Conservation (phyloP, 176 grass and related monocot genomes). For the Puccinellia tenuiflora region DNA sequence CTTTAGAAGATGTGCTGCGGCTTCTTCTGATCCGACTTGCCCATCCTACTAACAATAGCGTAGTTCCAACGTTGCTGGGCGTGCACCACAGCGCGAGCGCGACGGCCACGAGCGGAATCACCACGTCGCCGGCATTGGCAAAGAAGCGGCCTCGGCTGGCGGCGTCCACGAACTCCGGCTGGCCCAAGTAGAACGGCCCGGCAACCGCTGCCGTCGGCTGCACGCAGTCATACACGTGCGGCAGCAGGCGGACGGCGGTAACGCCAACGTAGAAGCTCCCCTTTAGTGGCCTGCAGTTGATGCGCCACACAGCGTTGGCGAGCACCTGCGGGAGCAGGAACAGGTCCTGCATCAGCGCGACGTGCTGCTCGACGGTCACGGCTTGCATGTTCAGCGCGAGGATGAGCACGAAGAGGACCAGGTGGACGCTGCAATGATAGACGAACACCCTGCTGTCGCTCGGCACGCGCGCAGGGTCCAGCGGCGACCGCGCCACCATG, state of each 20-base stretch:
- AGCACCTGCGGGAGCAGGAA: constrained; percentile 54
- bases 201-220: constrained; percentile 12
- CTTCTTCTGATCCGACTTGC: constrained; percentile 25
- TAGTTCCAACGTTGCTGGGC: constrained; percentile 51
- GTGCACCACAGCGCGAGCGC: constrained; percentile 30
- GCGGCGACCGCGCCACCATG: background rate
- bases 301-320: constrained; percentile 42
- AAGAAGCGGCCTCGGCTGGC: background rate
- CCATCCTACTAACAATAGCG: constrained; percentile 23
- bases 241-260: constrained; percentile 39
- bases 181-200: background rate
- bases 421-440: background rate
- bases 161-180: constrained; percentile 23
- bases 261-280: constrained; percentile 40
- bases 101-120: constrained; percentile 20
- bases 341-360: constrained; percentile 41
- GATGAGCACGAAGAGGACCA: background rate
- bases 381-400: constrained; percentile 26
- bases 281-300: constrained; percentile 39
- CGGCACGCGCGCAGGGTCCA: constrained; percentile 33
- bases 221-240: constrained; percentile 38
- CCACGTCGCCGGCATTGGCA: constrained; percentile 8
- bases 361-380: constrained; percentile 32
- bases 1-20: constrained; percentile 26
- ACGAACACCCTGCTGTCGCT: constrained; percentile 22